Evolutionary conservation across 176 grass and related monocot genomes (phyloP).

Genomic region (Phyllostachys edulis): DNA sequence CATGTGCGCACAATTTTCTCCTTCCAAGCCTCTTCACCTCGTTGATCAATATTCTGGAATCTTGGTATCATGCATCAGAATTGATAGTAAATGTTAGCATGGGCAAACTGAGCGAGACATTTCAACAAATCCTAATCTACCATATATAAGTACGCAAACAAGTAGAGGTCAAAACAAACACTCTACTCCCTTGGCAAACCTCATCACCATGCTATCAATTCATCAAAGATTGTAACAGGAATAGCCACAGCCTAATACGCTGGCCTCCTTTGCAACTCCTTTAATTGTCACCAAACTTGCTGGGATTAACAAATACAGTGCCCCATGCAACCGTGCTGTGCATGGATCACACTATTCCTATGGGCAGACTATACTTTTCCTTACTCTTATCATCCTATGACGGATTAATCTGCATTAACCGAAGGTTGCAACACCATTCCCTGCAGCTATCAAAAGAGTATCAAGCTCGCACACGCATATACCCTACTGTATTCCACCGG

Average conservation of each 20-base stretch:
- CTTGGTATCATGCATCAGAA: neutral
- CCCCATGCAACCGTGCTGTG: neutral
- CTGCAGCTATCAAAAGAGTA: neutral
- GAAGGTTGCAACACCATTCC: neutral
- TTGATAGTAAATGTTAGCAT: neutral
- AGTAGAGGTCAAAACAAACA: neutral
- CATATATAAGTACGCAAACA: neutral
- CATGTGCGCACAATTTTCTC: neutral
- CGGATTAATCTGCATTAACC: neutral
- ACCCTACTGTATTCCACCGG: neutral
- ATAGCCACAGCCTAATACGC: neutral
- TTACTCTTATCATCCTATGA: neutral
- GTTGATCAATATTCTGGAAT: neutral
- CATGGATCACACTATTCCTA: neutral
- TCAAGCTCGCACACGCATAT: neutral
- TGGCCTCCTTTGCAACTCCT: neutral
- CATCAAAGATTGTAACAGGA: neutral
- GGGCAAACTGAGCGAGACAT: neutral
- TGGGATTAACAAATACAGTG: neutral
- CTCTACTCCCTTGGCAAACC: neutral
- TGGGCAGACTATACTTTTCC: neutral
- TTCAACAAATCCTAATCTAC: neutral
- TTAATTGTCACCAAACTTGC: neutral
- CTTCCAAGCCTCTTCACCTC: neutral
- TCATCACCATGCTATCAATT: neutral